phyloP scores from a whole-genome alignment of 2,329 filamentous ascomycete species.

The Monosporascus cannonballus region DNA sequence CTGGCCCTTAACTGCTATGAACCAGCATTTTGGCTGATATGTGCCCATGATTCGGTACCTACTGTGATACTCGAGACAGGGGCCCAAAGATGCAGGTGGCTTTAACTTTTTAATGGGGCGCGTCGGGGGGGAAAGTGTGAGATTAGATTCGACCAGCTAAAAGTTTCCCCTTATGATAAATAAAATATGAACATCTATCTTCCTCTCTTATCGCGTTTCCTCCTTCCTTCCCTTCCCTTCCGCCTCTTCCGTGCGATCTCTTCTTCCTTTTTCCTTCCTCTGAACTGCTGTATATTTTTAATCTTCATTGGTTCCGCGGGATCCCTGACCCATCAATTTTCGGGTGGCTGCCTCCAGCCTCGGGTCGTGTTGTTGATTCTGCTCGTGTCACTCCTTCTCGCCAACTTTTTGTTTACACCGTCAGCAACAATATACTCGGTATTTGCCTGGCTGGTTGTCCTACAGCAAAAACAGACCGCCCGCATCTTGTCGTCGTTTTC shows the following conservation, averaged over 20 bases:
- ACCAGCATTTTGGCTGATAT: no score
- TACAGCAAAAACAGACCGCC: no score
- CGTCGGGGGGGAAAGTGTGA: no score
- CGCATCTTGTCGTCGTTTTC: no score
- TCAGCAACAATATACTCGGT: conserved; percentile 1
- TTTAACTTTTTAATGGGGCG: no score
- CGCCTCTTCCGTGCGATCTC: conserved; percentile 10
- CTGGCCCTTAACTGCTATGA: no score
- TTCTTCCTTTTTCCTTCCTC: conserved; percentile 10
- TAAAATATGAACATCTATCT: neutral
- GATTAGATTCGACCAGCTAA: neutral
- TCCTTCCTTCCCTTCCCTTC: conserved; percentile 4
- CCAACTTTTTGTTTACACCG: conserved; percentile 27
- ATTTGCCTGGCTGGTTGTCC: no score
- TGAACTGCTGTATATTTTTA: neutral
- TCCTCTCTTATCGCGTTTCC: neutral
- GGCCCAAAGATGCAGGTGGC: no score
- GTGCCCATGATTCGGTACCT: no score
- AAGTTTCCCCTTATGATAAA: neutral
- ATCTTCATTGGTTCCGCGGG: conserved; percentile 1
- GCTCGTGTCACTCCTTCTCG: conserved; percentile 37
- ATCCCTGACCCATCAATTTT: neutral
- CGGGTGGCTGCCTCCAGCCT: neutral
- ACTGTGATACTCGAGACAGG: no score
- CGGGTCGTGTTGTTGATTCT: conserved; percentile 5